Evolutionary conservation across 2,329 filamentous ascomycete genomes (phyloP).

Genomic region (Aspergillus sp.): DNA sequence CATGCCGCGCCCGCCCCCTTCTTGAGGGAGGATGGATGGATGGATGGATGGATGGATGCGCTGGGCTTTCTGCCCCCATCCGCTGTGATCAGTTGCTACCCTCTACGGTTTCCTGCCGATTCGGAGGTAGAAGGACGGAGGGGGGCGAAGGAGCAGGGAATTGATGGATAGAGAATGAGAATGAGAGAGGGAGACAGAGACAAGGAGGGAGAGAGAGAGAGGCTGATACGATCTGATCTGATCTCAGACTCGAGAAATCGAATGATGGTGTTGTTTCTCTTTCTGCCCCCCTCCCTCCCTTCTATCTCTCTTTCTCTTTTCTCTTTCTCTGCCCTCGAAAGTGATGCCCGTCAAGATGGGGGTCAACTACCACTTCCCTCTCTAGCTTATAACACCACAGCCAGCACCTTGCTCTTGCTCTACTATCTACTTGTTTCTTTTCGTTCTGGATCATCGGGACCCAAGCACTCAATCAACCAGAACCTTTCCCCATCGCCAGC

Average conservation of each 20-base stretch:
- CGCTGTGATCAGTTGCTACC: neutral
- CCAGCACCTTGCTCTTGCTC: neutral
- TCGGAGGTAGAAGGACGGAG: neutral
- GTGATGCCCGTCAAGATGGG: neutral
- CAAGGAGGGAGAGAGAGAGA: neutral
- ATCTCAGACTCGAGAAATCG: neutral
- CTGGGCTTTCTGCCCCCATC: slow-evolving; percentile 3
- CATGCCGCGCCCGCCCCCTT: neutral
- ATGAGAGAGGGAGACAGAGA: too few species aligned
- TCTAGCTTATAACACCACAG: neutral
- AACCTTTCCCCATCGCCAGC: neutral
- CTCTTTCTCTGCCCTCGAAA: too few species aligned
- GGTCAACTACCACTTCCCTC: neutral
- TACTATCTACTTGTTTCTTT: neutral
- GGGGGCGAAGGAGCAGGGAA: neutral
- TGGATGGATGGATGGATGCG: neutral
- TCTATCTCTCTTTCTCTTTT: too few species aligned
- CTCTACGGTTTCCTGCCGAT: neutral
- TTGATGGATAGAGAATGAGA: neutral
- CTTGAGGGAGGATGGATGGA: neutral
- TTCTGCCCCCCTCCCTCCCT: slow-evolving; percentile 1
- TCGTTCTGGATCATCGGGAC: neutral
- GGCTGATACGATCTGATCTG: neutral
- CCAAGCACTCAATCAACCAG: neutral
- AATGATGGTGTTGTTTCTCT: neutral